Percentiles rank a stretch among this genome's conserved stretches.
Evolutionary conservation across 1,284 basidiomycete species (phyloP).

Genomic region (Irpex sp.): DNA sequence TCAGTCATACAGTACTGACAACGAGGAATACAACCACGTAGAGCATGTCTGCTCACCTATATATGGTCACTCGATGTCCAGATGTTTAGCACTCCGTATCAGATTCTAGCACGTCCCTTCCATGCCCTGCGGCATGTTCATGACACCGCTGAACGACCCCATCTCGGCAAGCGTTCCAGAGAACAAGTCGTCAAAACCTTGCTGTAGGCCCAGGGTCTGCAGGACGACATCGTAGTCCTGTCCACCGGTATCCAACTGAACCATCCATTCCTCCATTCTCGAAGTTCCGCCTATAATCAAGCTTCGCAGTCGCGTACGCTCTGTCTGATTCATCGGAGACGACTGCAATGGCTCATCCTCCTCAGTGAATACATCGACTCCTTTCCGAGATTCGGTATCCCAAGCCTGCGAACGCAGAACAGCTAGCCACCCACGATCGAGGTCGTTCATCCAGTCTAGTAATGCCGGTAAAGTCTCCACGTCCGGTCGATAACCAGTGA

Average conservation of each 20-base stretch:
- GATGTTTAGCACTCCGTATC: neutral
- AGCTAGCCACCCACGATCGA: conserved; percentile 68
- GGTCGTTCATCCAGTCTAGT: conserved; percentile 61
- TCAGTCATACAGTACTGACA: too few relatives aligned
- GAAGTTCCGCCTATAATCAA: conserved; percentile 56
- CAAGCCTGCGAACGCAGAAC: conserved; percentile 60
- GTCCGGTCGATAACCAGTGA: conserved; percentile 53
- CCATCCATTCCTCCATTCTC: conserved; percentile 66
- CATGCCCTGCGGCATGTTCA: conserved; percentile 26
- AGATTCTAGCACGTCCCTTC: conserved; percentile 20
- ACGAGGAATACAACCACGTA: too few relatives aligned
- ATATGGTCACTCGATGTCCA: neutral
- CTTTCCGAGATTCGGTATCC: conserved; percentile 46
- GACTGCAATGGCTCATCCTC: conserved; percentile 32
- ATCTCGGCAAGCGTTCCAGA: conserved; percentile 52
- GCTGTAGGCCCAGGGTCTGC: conserved; percentile 49
- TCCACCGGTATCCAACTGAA: conserved; percentile 24
- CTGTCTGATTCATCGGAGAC: conserved; percentile 59
- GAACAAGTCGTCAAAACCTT: conserved; percentile 62
- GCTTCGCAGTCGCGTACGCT: conserved; percentile 61
- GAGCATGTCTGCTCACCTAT: too few relatives aligned
- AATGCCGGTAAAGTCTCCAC: conserved; percentile 43
- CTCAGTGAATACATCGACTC: conserved; percentile 38
- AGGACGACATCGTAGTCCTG: conserved; percentile 27
- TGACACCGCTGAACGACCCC: conserved; percentile 32